phyloP scores from a whole-genome alignment of 2,329 filamentous ascomycete species.

The Ampelomyces quisqualis region DNA sequence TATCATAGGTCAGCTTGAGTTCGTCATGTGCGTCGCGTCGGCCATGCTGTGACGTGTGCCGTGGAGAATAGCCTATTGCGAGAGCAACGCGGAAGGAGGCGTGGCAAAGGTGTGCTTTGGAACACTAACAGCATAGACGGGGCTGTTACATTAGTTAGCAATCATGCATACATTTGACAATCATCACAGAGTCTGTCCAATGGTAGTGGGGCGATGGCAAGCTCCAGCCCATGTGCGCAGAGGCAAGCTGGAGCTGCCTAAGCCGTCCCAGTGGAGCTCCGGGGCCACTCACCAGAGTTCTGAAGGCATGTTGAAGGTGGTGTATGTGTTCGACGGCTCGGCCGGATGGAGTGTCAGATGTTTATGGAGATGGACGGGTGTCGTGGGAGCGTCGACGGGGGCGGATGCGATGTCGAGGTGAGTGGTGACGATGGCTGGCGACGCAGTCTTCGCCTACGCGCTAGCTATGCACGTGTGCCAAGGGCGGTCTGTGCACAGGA shows the following conservation, averaged over 20 bases:
- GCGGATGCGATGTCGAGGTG: constrained; percentile 30
- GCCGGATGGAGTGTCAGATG: constrained; percentile 25
- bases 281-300: constrained; percentile 73
- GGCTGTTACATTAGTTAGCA: constrained; percentile 59
- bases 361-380: constrained; percentile 33
- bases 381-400: constrained; percentile 31
- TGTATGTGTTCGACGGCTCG: constrained; percentile 20
- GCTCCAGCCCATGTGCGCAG: constrained; percentile 39
- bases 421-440: constrained; percentile 42
- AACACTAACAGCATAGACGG: constrained; percentile 95
- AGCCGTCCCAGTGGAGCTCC: constrained; percentile 31
- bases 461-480: constrained; percentile 31
- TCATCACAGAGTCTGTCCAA: constrained; percentile 5
- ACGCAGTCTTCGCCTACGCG: constrained; percentile 26
- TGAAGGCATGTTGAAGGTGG: constrained; percentile 65
- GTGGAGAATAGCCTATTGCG: constrained; percentile 14
- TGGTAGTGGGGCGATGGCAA: constrained; percentile 19
- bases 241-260: constrained; percentile 43
- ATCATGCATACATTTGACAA: constrained; percentile 11
- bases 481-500: constrained; percentile 3
- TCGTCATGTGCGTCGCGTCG: neutral
- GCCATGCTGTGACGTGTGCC: constrained; percentile 3
- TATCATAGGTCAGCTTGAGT: constrained; percentile 41
- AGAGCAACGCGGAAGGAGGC: constrained; percentile 25
- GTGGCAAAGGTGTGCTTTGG: constrained; percentile 19